Percentiles rank a stretch among this genome's conserved stretches.
phyloP scores from a whole-genome alignment of 2,329 filamentous ascomycete species.

The Aspergillus fumigatus region DNA sequence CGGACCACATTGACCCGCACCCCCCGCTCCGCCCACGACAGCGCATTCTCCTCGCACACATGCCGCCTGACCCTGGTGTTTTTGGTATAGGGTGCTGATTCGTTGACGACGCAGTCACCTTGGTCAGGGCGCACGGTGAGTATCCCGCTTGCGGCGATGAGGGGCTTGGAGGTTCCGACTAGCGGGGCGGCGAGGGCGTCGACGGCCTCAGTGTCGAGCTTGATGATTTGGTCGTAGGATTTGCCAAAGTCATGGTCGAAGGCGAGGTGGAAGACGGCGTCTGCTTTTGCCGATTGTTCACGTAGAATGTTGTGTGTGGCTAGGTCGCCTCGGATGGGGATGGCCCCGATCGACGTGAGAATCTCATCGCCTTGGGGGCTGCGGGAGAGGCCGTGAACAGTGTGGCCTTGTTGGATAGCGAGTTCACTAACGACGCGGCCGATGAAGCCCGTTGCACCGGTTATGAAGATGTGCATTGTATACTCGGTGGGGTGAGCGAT shows the following conservation, averaged over 20 bases:
- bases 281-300: slow-evolving; percentile 27
- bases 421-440: slow-evolving; percentile 37
- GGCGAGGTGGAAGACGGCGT: slow-evolving; percentile 41
- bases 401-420: slow-evolving; percentile 37
- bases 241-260: slow-evolving; percentile 41
- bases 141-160: slow-evolving; percentile 38
- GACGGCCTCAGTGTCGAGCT: slow-evolving; percentile 34
- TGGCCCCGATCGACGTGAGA: slow-evolving; percentile 30
- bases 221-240: slow-evolving; percentile 20
- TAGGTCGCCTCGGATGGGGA: slow-evolving; percentile 32
- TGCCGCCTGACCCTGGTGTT: slow-evolving; percentile 21
- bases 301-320: slow-evolving; percentile 32
- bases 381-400: slow-evolving; percentile 41
- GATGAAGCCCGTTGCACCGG: slow-evolving; percentile 44
- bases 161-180: slow-evolving; percentile 27
- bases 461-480: slow-evolving; percentile 32
- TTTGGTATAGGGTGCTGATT: slow-evolving; percentile 8
- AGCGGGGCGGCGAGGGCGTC: slow-evolving; percentile 33
- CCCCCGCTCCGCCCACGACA: slow-evolving; percentile 18
- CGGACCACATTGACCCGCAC: slow-evolving; percentile 35
- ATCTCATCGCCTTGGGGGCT: slow-evolving; percentile 25
- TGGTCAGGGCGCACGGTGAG: slow-evolving; percentile 23
- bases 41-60: slow-evolving; percentile 18
- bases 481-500: too few species aligned
- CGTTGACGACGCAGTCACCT: slow-evolving; percentile 28